phyloP scores from a whole-genome alignment of 2,329 filamentous ascomycete species.

The Aureobasidium lini region DNA sequence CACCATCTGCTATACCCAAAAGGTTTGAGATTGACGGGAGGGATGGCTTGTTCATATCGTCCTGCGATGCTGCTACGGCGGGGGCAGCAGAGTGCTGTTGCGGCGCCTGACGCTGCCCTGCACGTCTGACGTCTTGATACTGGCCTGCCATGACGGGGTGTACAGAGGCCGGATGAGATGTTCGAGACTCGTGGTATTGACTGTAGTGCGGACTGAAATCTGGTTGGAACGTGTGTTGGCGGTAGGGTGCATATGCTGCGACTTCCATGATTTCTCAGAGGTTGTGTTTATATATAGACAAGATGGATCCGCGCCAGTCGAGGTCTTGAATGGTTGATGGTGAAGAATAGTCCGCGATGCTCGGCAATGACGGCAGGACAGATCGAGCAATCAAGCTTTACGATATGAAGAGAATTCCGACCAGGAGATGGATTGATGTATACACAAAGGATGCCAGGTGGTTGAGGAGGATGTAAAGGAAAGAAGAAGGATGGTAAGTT shows the following conservation, averaged over 20 bases:
- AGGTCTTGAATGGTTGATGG: background rate
- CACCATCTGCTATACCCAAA: conserved; percentile 71
- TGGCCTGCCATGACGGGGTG: conserved; percentile 8
- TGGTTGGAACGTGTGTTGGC: conserved; percentile 9
- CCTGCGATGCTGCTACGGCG: conserved; percentile 26
- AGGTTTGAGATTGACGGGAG: conserved; percentile 91
- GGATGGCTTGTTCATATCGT: conserved; percentile 69
- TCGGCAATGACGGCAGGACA: background rate
- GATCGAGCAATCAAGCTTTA: conserved; percentile 2
- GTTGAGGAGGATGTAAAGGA: background rate
- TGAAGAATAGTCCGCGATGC: background rate
- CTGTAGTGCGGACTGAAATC: conserved; percentile 14
- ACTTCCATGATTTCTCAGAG: conserved; percentile 15
- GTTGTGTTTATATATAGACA: background rate
- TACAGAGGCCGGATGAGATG: conserved; percentile 9
- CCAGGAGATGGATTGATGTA: background rate
- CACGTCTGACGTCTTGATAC: conserved; percentile 7
- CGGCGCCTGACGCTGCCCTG: conserved; percentile 3
- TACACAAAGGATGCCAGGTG: background rate
- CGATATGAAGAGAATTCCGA: background rate
- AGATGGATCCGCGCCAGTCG: background rate
- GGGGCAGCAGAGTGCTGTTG: background rate
- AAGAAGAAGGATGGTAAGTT: conserved; percentile 3
- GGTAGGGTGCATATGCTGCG: conserved; percentile 16
- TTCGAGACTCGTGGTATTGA: conserved; percentile 15